Conservation (phyloP, 768 basidiomycete genomes). For the Solioccasus polychromus region DNA sequence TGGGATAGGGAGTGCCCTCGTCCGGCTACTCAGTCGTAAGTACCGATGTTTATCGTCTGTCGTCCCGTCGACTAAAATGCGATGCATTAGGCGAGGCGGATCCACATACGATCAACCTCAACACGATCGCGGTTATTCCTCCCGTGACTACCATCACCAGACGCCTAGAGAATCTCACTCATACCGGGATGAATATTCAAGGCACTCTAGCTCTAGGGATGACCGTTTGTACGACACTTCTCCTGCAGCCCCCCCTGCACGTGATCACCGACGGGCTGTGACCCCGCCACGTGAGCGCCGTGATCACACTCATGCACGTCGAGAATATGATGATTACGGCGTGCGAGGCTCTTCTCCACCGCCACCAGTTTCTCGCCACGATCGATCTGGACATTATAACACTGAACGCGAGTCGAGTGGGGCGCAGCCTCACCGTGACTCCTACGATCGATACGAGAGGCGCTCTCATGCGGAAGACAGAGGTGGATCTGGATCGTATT, state of each 20-base stretch:
- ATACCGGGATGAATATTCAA: slow-evolving; percentile 56
- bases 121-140: slow-evolving; percentile 54
- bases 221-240: slow-evolving; percentile 55
- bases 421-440: slow-evolving; percentile 38
- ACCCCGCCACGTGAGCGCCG: slow-evolving; percentile 66
- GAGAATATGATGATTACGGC: slow-evolving; percentile 73
- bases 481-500: no score
- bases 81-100: slow-evolving; percentile 36
- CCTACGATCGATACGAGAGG: slow-evolving; percentile 63
- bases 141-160: slow-evolving; percentile 50
- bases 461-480: slow-evolving; percentile 44
- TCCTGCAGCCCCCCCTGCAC: slow-evolving; percentile 35
- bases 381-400: slow-evolving; percentile 39
- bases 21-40: slow-evolving; percentile 47
- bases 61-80: slow-evolving; percentile 5
- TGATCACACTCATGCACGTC: slow-evolving; percentile 53
- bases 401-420: slow-evolving; percentile 48
- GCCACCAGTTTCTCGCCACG: slow-evolving; percentile 51
- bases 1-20: slow-evolving; percentile 68
- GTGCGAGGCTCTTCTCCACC: slow-evolving; percentile 46
- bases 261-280: slow-evolving; percentile 60
- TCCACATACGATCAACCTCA: slow-evolving; percentile 48
- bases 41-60: slow-evolving; percentile 11
- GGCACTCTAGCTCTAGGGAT: slow-evolving; percentile 45
- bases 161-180: slow-evolving; percentile 37